Base-by-base conservation (phyloP, 305 asterid species). In the Solanum hybrid region DNA sequence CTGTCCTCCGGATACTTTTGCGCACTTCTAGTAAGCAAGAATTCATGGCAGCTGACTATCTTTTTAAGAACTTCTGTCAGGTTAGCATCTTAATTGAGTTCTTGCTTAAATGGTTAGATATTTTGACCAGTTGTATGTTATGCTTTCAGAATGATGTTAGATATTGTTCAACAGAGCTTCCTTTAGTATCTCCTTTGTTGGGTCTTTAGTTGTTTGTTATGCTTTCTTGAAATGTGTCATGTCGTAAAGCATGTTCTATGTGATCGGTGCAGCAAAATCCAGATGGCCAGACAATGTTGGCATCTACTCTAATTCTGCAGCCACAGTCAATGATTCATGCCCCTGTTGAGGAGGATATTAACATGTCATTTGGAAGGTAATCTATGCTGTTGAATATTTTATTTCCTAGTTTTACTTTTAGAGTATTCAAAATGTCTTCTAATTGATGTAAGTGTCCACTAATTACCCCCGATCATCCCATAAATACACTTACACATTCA, bases 351-450 rank as follows among this genome's bases (percentile, higher is more conserved):
- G 99, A 96, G 85, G 99, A 97, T 93, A 94, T 95, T 83, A 94
- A 96, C 93, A 96, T 96, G 98, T 95, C 99, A 92, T 97, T 97
- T 93, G 99, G 99, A 94, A 96, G 99, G 99, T 95, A 87, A 78
- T 51, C 51, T 89, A 89, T 89, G 87, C 24, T 33, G 77, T 33
- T 85, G 45, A 57, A 32, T 57, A 12, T 57, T 45, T 83, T 83
- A 29, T 38, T 85, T 31, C 77, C 88, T 57, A 85, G 22, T 57
- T 57, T 57, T 82, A 10, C 20, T 45, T 45, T 85, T 5, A 85
- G 77, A 22, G 77, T 22, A 20, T 85, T 57, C 6, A 4, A n/a
- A 31, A 31, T 20, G 77, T 32, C 77, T 85, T 57, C 78, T 85
- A 11, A 20, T 11, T 85, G 45, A 57, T 32, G 6, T 31, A 85